Base-by-base conservation (phyloP, 768 basidiomycete species). In the Naganishia friedmannii region DNA sequence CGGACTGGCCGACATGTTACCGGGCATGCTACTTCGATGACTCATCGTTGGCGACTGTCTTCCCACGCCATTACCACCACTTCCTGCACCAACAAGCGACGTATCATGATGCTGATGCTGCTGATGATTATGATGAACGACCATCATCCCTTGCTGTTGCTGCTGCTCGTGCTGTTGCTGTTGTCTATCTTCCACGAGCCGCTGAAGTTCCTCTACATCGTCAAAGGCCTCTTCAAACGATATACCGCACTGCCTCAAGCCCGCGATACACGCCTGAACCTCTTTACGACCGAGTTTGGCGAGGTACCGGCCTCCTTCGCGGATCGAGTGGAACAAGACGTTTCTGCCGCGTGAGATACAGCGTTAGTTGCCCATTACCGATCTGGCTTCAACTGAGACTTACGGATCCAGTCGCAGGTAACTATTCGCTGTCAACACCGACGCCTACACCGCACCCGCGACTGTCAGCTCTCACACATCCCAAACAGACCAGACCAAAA, bases 261-360 rank as follows among this genome's bases (percentile, higher is more conserved):
- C 93, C 28, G 85, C 86, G 74, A 95, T 88, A 79, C 93, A 95
- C 74, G 89, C 88, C 67, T 85, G 82, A 37, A 90, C 91, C 80
- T 94, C 93, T 0, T 88, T 87, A 23, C 91, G 88, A 8, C 89
- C 92, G n/a, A 90, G 82, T 29, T 88, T 86, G 6, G 92, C 93
- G 66, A 95, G 86, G 17, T 93, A 83, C 57, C 85, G 87, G 15
- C 93, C 93, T 0, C 92, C 90, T 71, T 90, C 88, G 72, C 90
- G 90, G 77, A 90, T 88, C 73, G 88, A 87, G 76, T 91, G 90
- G 71, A 91, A 90, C 86, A 96, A 90, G 51, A 93, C 90, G 3
- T 93, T 91, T 34, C 91, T 90, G 79, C 91, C 34, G 37, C 34
- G 57, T 3, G 57, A 31, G 29, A 7, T 34, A 57, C 2, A 34